phyloP scores from a whole-genome alignment of 495 filamentous ascomycete species.

The Aspergillus indologenus region DNA sequence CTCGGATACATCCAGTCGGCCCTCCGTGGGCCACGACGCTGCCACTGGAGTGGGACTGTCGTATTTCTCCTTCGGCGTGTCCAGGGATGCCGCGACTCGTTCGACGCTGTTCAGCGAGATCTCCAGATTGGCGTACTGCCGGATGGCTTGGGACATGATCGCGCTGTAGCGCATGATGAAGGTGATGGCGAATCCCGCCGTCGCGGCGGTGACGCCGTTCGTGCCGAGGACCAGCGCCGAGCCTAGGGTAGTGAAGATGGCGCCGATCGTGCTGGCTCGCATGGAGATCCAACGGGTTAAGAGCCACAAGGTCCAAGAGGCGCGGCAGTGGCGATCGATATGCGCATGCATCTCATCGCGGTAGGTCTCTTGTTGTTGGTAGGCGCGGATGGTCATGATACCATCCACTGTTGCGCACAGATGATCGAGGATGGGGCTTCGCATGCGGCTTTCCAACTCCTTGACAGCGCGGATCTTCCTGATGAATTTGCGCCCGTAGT shows the following conservation, averaged over 20 bases:
- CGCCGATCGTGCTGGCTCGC: slow-evolving; percentile 58
- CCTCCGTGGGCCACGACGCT: slow-evolving; percentile 71
- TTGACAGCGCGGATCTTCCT: slow-evolving; percentile 41
- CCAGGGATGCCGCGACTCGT: slow-evolving; percentile 59
- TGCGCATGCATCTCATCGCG: slow-evolving; percentile 59
- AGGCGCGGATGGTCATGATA: slow-evolving; percentile 67
- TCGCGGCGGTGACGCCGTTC: slow-evolving; percentile 53
- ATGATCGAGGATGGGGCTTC: slow-evolving; percentile 69
- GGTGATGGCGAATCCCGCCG: slow-evolving; percentile 63
- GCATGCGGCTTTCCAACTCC: slow-evolving; percentile 62
- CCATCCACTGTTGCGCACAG: slow-evolving; percentile 66
- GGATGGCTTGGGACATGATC: slow-evolving; percentile 57
- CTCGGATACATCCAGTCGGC: slow-evolving; percentile 69
- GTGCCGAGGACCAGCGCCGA: slow-evolving; percentile 44
- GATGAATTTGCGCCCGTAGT: slow-evolving; percentile 53
- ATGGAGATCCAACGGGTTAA: slow-evolving; percentile 67
- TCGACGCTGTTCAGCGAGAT: slow-evolving; percentile 69
- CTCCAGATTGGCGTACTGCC: slow-evolving; percentile 61
- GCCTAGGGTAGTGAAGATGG: slow-evolving; percentile 57
- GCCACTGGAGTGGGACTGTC: slow-evolving; percentile 47
- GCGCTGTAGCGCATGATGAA: slow-evolving; percentile 58
- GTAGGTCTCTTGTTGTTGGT: slow-evolving; percentile 57
- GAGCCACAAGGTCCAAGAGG: slow-evolving; percentile 62
- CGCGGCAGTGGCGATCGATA: slow-evolving; percentile 57
- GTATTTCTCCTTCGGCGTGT: slow-evolving; percentile 54